Evolutionary conservation across 345 rosid species (phyloP).

Genomic region (Noccaea bulbosa): DNA sequence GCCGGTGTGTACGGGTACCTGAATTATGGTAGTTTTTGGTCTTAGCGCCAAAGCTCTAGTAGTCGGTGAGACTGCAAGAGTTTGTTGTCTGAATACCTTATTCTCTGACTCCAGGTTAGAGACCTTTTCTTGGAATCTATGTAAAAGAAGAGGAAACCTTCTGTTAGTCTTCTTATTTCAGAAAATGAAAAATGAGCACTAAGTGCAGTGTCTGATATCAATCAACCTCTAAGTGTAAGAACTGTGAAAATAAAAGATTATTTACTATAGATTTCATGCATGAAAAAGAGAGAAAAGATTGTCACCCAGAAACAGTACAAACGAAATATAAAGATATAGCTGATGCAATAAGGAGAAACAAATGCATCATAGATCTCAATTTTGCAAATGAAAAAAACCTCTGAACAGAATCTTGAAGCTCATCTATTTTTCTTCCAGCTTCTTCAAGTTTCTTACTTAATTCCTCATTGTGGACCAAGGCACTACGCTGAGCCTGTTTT

Average conservation of each 20-base stretch:
- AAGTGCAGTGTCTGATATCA: constrained; percentile 17
- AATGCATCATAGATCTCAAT: constrained; percentile 28
- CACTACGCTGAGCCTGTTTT: constrained; percentile 51
- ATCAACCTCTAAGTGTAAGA: constrained; percentile 10
- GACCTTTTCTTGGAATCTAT: constrained; percentile 64
- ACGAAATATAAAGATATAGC: neutral
- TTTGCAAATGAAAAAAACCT: constrained; percentile 58
- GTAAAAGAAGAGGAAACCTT: neutral
- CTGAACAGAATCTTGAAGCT: constrained; percentile 78
- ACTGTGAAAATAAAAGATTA: constrained; percentile 1
- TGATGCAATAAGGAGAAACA: constrained; percentile 5
- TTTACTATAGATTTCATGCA: neutral
- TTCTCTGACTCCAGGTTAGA: constrained; percentile 90
- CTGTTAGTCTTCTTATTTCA: constrained; percentile 17
- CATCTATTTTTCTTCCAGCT: constrained; percentile 66
- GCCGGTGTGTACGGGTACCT: constrained; percentile 51
- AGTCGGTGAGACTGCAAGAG: constrained; percentile 81
- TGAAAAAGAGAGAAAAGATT: neutral
- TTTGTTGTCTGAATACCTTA: constrained; percentile 88
- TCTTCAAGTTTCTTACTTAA: constrained; percentile 70
- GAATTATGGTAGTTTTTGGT: constrained; percentile 68
- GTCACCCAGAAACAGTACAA: constrained; percentile 3
- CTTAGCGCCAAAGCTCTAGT: constrained; percentile 60
- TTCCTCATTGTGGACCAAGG: constrained; percentile 62
- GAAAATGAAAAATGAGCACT: neutral